Evolutionary conservation across 352 stramenopile genomes (phyloP).

Genomic region (Phytophthora hybrid): DNA sequence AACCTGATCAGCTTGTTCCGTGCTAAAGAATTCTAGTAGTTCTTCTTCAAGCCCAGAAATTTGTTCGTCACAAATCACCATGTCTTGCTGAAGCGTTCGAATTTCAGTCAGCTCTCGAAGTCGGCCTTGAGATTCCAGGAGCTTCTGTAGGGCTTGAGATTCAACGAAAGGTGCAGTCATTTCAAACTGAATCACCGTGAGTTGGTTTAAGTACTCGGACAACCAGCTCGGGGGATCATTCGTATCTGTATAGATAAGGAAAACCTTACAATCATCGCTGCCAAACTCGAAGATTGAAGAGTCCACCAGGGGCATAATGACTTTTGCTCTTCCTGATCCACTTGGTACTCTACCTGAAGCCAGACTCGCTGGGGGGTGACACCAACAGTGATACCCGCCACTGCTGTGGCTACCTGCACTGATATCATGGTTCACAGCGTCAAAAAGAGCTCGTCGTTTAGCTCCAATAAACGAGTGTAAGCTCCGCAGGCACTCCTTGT

Average conservation of each 20-base stretch:
- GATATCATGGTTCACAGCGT: slow-evolving; percentile 61
- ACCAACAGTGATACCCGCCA: slow-evolving; percentile 51
- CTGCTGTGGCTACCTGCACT: slow-evolving; percentile 3
- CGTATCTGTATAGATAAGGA: slow-evolving; percentile 56
- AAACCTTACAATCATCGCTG: slow-evolving; percentile 54
- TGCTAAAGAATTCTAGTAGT: slow-evolving; percentile 66
- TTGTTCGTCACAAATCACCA: slow-evolving; percentile 61
- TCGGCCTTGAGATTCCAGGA: slow-evolving; percentile 44
- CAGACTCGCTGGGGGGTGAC: slow-evolving; percentile 21
- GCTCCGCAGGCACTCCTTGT: slow-evolving; percentile 22
- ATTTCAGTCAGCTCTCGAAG: slow-evolving; percentile 62
- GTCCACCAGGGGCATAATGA: not conserved
- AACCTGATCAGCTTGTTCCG: slow-evolving; percentile 44
- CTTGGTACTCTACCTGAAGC: not conserved
- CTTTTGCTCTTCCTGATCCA: not conserved
- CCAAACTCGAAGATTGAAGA: slow-evolving; percentile 43
- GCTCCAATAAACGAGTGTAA: slow-evolving; percentile 56
- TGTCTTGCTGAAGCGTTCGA: slow-evolving; percentile 53
- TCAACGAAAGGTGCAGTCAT: slow-evolving; percentile 48
- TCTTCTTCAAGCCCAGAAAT: slow-evolving; percentile 67
- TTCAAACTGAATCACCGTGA: slow-evolving; percentile 58
- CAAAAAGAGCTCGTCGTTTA: slow-evolving; percentile 57
- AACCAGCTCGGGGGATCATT: slow-evolving; percentile 51
- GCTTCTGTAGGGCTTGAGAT: slow-evolving; percentile 37
- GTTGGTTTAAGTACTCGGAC: slow-evolving; percentile 44